These are phyloP conservation scores for Epichloe brachyelytri DNA, from an alignment of 2,329 filamentous ascomycete genomes.

Conservation along the genomic window DNA sequence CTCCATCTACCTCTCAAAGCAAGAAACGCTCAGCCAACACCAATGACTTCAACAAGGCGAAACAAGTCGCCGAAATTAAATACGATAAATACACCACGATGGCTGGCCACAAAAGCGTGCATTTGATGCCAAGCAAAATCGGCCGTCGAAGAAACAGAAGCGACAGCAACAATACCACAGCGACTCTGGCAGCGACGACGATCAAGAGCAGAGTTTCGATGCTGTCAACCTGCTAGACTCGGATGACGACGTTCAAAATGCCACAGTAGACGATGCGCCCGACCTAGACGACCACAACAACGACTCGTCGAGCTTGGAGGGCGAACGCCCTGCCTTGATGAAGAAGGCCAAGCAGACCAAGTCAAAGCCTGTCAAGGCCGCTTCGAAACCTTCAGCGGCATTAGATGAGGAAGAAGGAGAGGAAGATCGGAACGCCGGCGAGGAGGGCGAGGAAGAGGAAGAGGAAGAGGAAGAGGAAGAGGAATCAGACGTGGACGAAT, in stretches of 20 bases:
- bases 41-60: neutral
- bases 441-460: conserved; percentile 27
- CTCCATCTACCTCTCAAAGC: neutral
- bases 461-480: conserved; percentile 27
- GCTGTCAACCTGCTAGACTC: conserved; percentile 43
- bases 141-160: conserved; percentile 41
- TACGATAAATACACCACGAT: conserved; percentile 11
- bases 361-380: conserved; percentile 11
- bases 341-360: conserved; percentile 13
- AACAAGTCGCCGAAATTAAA: conserved; percentile 3
- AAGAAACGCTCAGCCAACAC: neutral
- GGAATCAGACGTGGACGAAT: conserved; percentile 20
- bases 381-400: neutral
- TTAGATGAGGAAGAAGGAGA: conserved; percentile 15
- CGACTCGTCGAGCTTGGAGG: conserved; percentile 23
- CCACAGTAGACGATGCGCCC: conserved; percentile 35
- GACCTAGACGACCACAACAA: neutral
- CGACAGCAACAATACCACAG: conserved; percentile 35
- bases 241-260: conserved; percentile 44
- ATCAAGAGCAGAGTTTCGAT: conserved; percentile 30
- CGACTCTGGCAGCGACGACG: conserved; percentile 30
- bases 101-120: conserved; percentile 24
- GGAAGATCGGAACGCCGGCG: conserved; percentile 14
- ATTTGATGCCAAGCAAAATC: conserved; percentile 18
- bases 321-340: conserved; percentile 14